Conservation (phyloP, 2,329 filamentous ascomycete genomes). For the Xylogone sp. region DNA sequence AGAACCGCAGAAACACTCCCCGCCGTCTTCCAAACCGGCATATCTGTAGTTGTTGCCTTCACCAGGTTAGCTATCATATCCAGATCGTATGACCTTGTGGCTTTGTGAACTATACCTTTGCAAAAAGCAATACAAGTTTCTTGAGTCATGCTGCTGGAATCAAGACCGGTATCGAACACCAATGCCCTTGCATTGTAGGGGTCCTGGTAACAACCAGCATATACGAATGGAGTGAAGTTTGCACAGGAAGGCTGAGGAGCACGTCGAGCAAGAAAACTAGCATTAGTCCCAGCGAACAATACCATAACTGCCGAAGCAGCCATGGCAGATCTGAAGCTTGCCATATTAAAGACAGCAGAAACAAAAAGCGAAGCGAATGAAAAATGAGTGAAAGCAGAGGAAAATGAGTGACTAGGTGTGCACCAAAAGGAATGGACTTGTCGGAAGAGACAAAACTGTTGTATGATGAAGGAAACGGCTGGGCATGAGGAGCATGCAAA, state of each 20-base stretch:
- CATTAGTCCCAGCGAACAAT: conserved; percentile 17
- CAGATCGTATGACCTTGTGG: neutral
- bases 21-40: conserved; percentile 28
- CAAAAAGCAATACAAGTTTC: conserved; percentile 32
- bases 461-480: neutral
- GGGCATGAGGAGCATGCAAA: neutral
- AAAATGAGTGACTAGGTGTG: neutral
- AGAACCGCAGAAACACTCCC: conserved; percentile 28
- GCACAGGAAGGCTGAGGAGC: conserved; percentile 21
- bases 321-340: conserved; percentile 13
- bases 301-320: conserved; percentile 17
- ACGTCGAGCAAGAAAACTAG: conserved; percentile 11
- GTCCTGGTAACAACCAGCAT: conserved; percentile 31
- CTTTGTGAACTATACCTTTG: conserved; percentile 22
- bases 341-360: conserved; percentile 11
- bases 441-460: neutral
- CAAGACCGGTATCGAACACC: conserved; percentile 21
- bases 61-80: conserved; percentile 2
- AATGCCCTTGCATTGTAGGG: conserved; percentile 23
- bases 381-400: neutral
- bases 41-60: conserved; percentile 31
- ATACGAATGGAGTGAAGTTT: conserved; percentile 29
- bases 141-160: conserved; percentile 29
- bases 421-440: neutral
- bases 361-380: neutral